Conservation (phyloP, 331 rosid species). For the Rhamnella rubrinervis region DNA sequence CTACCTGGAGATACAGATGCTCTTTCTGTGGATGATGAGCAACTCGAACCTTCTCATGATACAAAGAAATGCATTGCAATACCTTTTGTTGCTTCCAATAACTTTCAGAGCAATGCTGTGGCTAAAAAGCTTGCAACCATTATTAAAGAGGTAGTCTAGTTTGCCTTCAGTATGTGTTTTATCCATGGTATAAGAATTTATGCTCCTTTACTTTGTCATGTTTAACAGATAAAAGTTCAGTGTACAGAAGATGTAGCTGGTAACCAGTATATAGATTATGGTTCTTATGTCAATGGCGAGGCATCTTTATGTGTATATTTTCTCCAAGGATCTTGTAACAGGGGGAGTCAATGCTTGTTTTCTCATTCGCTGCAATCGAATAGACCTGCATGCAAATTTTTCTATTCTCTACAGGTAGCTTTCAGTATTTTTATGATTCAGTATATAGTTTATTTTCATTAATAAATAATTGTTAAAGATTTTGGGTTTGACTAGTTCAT, state of each 20-base stretch:
- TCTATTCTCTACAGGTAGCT: slow-evolving; percentile 69
- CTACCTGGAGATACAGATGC: slow-evolving; percentile 42
- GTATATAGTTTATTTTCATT: no score
- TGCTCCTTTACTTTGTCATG: slow-evolving; percentile 17
- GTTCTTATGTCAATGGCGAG: slow-evolving; percentile 26
- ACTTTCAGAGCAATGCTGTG: slow-evolving; percentile 45
- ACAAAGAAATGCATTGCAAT: slow-evolving; percentile 47
- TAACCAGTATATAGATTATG: slow-evolving; percentile 32
- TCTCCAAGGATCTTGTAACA: slow-evolving; percentile 53
- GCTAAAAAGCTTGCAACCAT: slow-evolving; percentile 49
- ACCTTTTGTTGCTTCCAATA: slow-evolving; percentile 60
- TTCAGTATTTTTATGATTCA: not conserved
- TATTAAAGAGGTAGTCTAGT: slow-evolving; percentile 64
- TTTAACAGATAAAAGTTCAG: slow-evolving; percentile 54
- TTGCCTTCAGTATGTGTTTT: slow-evolving; percentile 13
- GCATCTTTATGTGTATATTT: slow-evolving; percentile 57
- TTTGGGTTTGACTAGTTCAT: no score
- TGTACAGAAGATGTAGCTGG: slow-evolving; percentile 38
- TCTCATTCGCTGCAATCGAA: slow-evolving; percentile 64
- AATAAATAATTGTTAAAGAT: no score
- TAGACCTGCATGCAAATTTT: slow-evolving; percentile 68
- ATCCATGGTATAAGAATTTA: slow-evolving; percentile 9
- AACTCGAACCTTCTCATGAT: slow-evolving; percentile 41
- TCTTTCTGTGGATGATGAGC: slow-evolving; percentile 36
- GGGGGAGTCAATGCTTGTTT: slow-evolving; percentile 60